Evolutionary conservation across 2,329 filamentous ascomycete genomes (phyloP).

Genomic region (Neoscytalidium dimidiatum): DNA sequence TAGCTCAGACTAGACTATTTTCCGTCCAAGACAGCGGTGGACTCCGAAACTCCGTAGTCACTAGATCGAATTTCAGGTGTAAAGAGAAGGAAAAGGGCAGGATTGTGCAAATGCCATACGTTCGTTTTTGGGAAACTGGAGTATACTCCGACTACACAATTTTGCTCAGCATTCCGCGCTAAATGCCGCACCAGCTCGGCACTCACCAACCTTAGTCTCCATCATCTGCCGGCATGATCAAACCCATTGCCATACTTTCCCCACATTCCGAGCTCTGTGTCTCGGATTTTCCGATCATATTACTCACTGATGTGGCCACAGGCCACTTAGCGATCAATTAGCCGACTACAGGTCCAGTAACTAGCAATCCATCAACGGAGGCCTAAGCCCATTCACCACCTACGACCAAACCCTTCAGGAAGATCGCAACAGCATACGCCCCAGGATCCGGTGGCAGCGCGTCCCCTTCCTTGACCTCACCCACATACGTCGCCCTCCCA

Average conservation of each 20-base stretch:
- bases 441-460: conserved; percentile 64
- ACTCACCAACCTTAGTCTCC: not conserved
- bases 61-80: not conserved
- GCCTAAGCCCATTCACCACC: conserved; percentile 16
- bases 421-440: conserved; percentile 74
- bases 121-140: not conserved
- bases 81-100: not conserved
- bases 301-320: too few species aligned
- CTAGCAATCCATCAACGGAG: too few species aligned
- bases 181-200: not conserved
- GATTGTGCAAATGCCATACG: not conserved
- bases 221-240: too few species aligned
- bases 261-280: too few species aligned
- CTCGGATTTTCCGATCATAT: too few species aligned
- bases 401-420: conserved; percentile 65
- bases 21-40: not conserved
- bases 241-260: too few species aligned
- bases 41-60: not conserved
- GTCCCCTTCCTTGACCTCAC: conserved; percentile 54
- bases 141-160: not conserved
- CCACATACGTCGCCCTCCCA: conserved; percentile 80
- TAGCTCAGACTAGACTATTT: too few species aligned
- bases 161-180: not conserved
- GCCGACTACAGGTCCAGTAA: too few species aligned
- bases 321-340: too few species aligned